Percentiles rank a stretch among this genome's conserved stretches.
Conservation (phyloP, 2,329 filamentous ascomycete species). For the Ophiostoma pallidulum region DNA sequence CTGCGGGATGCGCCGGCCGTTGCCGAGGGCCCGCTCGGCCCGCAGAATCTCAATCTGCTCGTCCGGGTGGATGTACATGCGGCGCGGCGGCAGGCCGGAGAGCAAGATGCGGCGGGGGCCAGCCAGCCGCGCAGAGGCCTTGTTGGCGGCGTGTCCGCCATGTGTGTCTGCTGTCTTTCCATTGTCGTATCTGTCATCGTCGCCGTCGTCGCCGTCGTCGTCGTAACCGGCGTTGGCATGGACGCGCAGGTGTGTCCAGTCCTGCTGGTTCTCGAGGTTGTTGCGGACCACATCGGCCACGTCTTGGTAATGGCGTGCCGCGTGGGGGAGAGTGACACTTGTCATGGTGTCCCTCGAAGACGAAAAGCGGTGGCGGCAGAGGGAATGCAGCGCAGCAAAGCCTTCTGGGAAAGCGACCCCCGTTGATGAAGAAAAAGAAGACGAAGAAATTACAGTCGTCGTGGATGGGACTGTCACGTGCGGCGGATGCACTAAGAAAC, state of each 20-base stretch:
- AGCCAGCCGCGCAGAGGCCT: no score
- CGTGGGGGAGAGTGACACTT: no score
- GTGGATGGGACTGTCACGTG: no score
- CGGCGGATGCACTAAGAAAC: no score
- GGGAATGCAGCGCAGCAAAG: no score
- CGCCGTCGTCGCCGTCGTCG: slow-evolving; percentile 21
- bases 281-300: slow-evolving; percentile 54
- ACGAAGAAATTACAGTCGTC: no score
- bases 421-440: no score
- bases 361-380: neutral
- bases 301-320: slow-evolving; percentile 18
- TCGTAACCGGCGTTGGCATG: slow-evolving; percentile 32
- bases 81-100: slow-evolving; percentile 61
- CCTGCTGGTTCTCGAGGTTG: slow-evolving; percentile 67
- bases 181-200: no score
- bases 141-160: no score
- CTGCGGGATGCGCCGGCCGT: slow-evolving; percentile 36
- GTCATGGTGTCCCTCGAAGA: neutral
- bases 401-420: no score
- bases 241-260: slow-evolving; percentile 55
- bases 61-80: slow-evolving; percentile 71
- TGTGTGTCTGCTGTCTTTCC: no score
- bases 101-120: slow-evolving; percentile 49
- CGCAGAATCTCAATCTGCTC: slow-evolving; percentile 68
- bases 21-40: slow-evolving; percentile 40